Evolutionary conservation across 805 yeast genomes (phyloP), one percentile per base, ranked within the genome.

Genomic region (Cyberlindnera americana): DNA sequence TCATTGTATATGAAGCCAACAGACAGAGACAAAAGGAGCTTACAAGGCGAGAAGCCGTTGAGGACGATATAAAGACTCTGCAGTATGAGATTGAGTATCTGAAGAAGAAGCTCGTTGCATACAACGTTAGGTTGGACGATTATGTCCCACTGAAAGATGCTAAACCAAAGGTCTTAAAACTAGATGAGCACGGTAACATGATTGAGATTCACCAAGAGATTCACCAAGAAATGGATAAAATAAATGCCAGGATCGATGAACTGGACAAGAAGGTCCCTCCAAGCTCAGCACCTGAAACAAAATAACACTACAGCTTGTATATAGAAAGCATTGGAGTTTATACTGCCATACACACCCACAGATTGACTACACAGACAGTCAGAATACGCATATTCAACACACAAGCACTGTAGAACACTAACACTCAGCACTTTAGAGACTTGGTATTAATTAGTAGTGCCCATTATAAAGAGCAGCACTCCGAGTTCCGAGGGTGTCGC

Each of bases 31-130:
- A 73, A 53, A 83, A 83, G 61, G 86, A 81, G 47, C 60, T 65
- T 39, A 65, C 66, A 28, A 73, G 86, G 44, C 71, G 81, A 42
- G 88, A 80, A 41, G 69, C 73, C 0, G 73, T 85, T 6, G 77
- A 76, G n/a, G 89, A 82, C 52, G 95, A 86, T 56, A 81, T 87
- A 28, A 62, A 70, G 37, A 70, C 78, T 3, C 62, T 86, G 16
- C 91, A 86, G 56, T 78, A 75, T 38, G 91, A 86, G 53, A 79
- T 86, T 33, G 79, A 72, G 33, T 71, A 69, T 46, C 58, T 82
- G 43, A 73, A 74, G 62, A 52, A 56, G 32, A 73, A 77, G 57
- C 57, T 81, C 35, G 57, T 61, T 25, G 69, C 67, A 36, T 61
- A 69, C 40, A 41, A 62, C 47, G 57, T 65, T 38, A 58, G 64